Evolutionary conservation across 2,329 filamentous ascomycete genomes (phyloP), one percentile per base, ranked within the genome.

Genomic region (Proliferodiscus dingleyae): DNA sequence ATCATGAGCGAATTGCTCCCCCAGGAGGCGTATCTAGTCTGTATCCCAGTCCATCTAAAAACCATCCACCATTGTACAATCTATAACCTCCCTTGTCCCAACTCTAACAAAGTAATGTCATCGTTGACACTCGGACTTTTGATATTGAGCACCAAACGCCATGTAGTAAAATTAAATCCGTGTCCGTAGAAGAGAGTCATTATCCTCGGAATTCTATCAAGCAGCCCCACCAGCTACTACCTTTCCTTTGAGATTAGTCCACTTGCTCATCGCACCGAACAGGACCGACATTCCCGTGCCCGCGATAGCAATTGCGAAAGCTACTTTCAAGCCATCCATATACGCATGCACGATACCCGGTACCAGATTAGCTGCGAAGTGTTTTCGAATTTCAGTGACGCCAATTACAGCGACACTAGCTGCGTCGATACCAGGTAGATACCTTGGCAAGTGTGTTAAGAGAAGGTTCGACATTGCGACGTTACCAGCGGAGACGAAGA

Each of bases 321-420:
- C 71, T 6, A 84, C 80, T 58, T 83, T 80, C 55, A 83, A 77
- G 0, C 78, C 77, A 43, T 76, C 65, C 55, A 77, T 85, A 66
- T 87, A 87, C 0, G 78, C 80, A 0, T 63, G 52, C 21, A 85
- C 68, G 32, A 87, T 79, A 0, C 70, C 67, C 0, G 66, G 58
- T 2, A 83, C 66, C 46, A 69, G 71, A n/a, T 74, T 60, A 0
- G 57, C 45, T 0, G 70, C 58, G 51, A 86, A 78, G 2, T 64
- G 65, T 4, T 59, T 48, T 53, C 78, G 73, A 29, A 88, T 68
- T 52, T 78, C 72, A 0, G 80, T 84, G 3, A 73, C 72, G 13
- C 73, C 73, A 0, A 69, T 69, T 2, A 65, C 55, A 26, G 72
- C 61, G 3, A 75, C 65, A 0, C 55, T 52, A 5, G 44, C 52